These are phyloP conservation scores for Ganoderma sinense DNA, from an alignment of 1,284 basidiomycete genomes.

Conservation along the genomic window DNA sequence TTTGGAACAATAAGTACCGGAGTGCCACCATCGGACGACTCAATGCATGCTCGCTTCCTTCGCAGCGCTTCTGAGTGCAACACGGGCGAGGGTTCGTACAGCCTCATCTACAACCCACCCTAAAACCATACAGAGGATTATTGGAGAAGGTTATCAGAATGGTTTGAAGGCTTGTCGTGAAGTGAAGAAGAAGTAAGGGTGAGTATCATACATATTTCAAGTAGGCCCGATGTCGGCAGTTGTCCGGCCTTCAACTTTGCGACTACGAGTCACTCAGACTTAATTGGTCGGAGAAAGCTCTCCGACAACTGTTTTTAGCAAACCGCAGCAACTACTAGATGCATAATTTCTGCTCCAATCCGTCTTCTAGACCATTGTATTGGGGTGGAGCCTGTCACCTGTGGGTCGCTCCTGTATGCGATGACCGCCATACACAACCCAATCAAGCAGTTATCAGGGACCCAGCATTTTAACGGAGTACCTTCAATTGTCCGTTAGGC, in stretches of 20 bases:
- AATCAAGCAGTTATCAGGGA: neutral
- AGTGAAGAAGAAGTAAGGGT: neutral
- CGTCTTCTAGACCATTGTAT: neutral
- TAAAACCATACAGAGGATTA: neutral
- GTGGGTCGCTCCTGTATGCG: neutral
- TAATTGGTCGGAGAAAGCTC: neutral
- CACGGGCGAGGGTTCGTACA: conserved; percentile 9
- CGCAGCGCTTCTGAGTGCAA: conserved; percentile 5
- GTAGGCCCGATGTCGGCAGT: neutral
- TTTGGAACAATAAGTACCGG: conserved; percentile 29
- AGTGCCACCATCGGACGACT: conserved; percentile 30
- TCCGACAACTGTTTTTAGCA: neutral
- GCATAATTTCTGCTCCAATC: neutral
- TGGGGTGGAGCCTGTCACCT: neutral
- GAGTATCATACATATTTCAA: neutral
- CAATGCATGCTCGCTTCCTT: conserved; percentile 5
- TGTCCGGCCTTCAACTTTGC: neutral
- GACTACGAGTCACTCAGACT: neutral
- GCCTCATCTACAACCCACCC: neutral
- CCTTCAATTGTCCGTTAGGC: neutral
- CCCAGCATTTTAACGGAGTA: neutral
- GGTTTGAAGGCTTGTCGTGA: neutral
- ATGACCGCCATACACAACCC: neutral
- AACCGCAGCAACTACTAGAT: neutral
- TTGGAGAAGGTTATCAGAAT: neutral